These are phyloP conservation scores for Russula abietina DNA, from an alignment of 768 basidiomycete species.

Conservation along the genomic window DNA sequence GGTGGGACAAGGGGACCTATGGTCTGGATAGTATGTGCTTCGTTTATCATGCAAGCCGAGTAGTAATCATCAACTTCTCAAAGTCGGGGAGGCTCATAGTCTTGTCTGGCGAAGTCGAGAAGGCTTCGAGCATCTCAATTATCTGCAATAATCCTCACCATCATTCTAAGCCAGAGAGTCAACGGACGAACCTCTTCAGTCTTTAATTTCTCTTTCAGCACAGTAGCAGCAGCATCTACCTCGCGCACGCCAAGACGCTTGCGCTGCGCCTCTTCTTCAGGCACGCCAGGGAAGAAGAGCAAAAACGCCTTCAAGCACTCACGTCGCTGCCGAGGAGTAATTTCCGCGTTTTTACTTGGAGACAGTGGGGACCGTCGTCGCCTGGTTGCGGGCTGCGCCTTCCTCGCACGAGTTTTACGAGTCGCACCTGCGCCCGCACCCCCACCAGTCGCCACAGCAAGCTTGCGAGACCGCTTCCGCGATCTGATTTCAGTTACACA, in stretches of 20 bases:
- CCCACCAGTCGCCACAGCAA: neutral
- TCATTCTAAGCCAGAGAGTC: neutral
- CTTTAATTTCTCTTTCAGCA: conserved; percentile 67
- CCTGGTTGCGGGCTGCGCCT: neutral
- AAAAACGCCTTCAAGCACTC: conserved; percentile 55
- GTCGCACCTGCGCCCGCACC: neutral
- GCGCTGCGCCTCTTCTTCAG: conserved; percentile 40
- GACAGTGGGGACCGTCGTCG: conserved; percentile 3
- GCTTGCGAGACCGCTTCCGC: conserved; percentile 16
- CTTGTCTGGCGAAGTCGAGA: conserved; percentile 64
- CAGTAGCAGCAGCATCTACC: conserved; percentile 49
- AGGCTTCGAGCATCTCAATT: conserved; percentile 72
- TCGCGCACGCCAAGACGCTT: conserved; percentile 64
- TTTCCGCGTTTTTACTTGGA: conserved; percentile 12
- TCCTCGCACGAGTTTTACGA: conserved; percentile 13
- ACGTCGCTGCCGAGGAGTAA: conserved; percentile 49
- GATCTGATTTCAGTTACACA: conserved; percentile 2
- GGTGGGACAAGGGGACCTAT: neutral
- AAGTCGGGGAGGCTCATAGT: conserved; percentile 66
- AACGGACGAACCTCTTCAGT: conserved; percentile 54
- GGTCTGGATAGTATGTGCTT: neutral
- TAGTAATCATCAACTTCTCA: conserved; percentile 63
- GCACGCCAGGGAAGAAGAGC: conserved; percentile 63
- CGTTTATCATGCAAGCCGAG: conserved; percentile 43
- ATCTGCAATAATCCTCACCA: conserved; percentile 41